Evolutionary conservation across 1,284 basidiomycete species (phyloP), one percentile per base, ranked within the genome.

Genomic region (Naganishia cerealis): DNA sequence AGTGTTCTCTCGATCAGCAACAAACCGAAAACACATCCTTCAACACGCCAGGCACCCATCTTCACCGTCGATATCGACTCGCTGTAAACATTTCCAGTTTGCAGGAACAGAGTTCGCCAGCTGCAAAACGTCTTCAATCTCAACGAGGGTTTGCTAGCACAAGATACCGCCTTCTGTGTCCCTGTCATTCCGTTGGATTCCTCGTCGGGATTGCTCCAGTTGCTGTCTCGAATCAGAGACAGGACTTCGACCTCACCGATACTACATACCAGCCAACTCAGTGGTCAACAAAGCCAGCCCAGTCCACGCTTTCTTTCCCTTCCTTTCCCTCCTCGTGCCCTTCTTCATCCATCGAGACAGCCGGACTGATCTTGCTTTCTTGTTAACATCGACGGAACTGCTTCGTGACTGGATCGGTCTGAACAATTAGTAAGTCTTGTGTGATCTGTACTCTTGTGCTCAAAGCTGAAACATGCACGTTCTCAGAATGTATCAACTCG

Each of bases 401-500:
- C 39, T 40, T 26, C n/a, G 29, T 13, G n/a, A 16, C 33, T 15
- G 18, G 38, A 46, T 38, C 48, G 40, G 21, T 43, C 18, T 29
- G 38, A 40, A 57, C 29, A 42, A 36, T 46, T 48, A 57, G 63
- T 57, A 57, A 57, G 63, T 50, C 29, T 26, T 12, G 21, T 53
- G 10, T 18, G 21, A 1, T 8, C 8, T 5, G 16, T 63, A 15
- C 38, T 40, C 61, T 24, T 26, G 3, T 6, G 16, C 26, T 39
- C 21, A 13, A 50, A n/a, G n/a, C 38, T 63, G 38, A 63, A 8
- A 18, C 59, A 39, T 9, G 21, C 54, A 10, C 39, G 7, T 50
- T 59, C 5, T n/a, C 48, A 67, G 39, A 21, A 63, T 63, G 61
- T 63, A 63, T 40, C 36, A 36, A 50, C 50, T 63, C 48, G 59